Evolutionary conservation across 768 basidiomycete genomes (phyloP), one percentile per base, ranked within the genome.

Genomic region (Suillus alpinus): DNA sequence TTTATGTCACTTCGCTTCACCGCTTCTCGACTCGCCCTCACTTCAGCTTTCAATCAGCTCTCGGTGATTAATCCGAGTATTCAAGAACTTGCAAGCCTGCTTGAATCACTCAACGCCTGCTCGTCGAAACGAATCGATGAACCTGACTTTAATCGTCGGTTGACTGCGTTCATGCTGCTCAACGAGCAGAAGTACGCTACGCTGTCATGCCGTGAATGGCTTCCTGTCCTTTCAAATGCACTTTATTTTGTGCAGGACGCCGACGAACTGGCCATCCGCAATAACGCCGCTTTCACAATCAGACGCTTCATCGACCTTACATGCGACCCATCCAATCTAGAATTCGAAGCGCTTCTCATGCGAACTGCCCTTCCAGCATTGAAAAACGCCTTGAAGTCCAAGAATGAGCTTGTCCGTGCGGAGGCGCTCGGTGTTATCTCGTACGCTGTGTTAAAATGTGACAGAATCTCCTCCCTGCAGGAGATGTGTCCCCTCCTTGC

Each of bases 221-320:
- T 89, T 29, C 91, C 94, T 1, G 61, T 98, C 50, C 72, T 97
- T 2, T 86, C 92, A 77, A 95, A 93, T 71, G 83, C 88, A 75
- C 78, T 98, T 13, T 83, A 86, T 76, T 93, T 86, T 77, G 84
- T 98, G 52, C 94, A 95, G 69, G 95, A 98, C 70, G 84, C 89
- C 0, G 86, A 87, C 13, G 97, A 98, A 71, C 77, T 98, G 46
- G 87, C 93, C 0, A 83, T 98, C 50, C 83, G 96, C 23, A 91
- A 83, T 58, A 94, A 87, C 66, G 89, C 96, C 0, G 84, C 92
- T 1, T 84, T 82, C 55, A 76, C 88, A 0, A 78, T 98, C 68
- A 86, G 88, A 49, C 85, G 86, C 43, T 95, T 97, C 71, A 76
- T 97, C 56, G 70, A 73, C 26, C 46, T 41, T 6, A 43, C 61